Evolutionary conservation across 352 stramenopile genomes (phyloP), one percentile per base, ranked within the genome.

Genomic region (Phytopythium delawarense): DNA sequence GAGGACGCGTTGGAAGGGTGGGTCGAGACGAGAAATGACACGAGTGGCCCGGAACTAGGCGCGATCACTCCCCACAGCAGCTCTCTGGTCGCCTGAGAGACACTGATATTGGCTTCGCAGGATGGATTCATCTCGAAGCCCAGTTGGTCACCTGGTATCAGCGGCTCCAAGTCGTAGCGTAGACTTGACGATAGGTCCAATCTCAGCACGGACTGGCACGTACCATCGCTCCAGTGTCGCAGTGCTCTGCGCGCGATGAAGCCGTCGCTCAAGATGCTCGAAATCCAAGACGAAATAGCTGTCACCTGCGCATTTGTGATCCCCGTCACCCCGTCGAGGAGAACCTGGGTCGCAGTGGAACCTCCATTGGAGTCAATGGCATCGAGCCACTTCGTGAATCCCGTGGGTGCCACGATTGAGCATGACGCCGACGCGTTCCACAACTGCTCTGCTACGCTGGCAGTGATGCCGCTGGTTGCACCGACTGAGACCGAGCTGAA

Each of bases 91-190:
- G 52, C 28, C 34, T 72, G 67, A 0, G 58, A 59, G 20, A 84
- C 59, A 13, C 52, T 53, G 34, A 69, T 68, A 0, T 51, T 50
- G 1, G 39, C 7, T 8, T 70, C 58, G n/a, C 51, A 59, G 1
- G 39, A 53, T 2, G 77, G 70, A 53, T 91, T 87, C 71, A 89
- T 84, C 57, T 92, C 84, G 34, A 91, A 91, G 0, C 84, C 81
- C 0, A 59, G 21, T 56, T 91, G 79, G 1, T 72, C 52, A 5
- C 75, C 75, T 7, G 64, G 49, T 16, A 88, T 71, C 20, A 70
- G 65, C 0, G 84, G 84, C 57, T 92, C 84, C 8, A 92, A 59
- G 48, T 91, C 75, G 52, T 89, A 91, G 6, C 72, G 39, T 9
- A 87, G 44, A 40, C 78, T 88, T 0, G 57, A 39, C 9, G 50